phyloP scores from a whole-genome alignment of 2,329 filamentous ascomycete species.

The Aureobasidium sp. region DNA sequence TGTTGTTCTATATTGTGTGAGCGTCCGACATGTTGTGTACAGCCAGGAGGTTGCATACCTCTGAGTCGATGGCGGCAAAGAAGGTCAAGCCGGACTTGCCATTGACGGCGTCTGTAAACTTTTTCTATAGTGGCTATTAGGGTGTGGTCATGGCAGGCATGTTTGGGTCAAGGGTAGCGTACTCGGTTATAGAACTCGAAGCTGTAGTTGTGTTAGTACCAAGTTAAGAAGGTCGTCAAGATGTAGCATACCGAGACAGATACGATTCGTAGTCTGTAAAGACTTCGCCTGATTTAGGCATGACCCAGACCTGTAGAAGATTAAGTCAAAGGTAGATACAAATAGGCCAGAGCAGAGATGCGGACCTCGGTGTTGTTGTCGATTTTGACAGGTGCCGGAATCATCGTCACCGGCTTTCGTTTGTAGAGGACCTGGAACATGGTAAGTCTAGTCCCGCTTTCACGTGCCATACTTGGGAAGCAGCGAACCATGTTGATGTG shows the following conservation, averaged over 20 bases:
- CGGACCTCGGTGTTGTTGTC: constrained; percentile 79
- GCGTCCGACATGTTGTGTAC: constrained; percentile 9
- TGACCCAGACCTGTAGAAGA: constrained; percentile 71
- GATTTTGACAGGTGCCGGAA: constrained; percentile 63
- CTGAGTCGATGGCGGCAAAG: constrained; percentile 67
- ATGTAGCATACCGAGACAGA: constrained; percentile 60
- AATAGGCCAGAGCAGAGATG: not conserved
- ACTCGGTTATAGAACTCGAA: constrained; percentile 94
- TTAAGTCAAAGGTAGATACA: not conserved
- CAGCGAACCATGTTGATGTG: constrained; percentile 16
- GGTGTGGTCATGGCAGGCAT: constrained; percentile 11
- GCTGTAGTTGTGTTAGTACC: constrained; percentile 40
- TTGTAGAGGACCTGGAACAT: constrained; percentile 77
- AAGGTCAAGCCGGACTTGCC: constrained; percentile 87
- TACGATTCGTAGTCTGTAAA: constrained; percentile 87
- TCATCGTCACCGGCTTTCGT: constrained; percentile 83
- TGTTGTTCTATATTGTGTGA: constrained; percentile 41
- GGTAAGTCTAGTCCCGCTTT: constrained; percentile 3
- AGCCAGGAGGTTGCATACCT: constrained; percentile 25
- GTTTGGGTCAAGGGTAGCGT: constrained; percentile 27
- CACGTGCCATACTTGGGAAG: not conserved
- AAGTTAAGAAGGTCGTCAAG: not conserved
- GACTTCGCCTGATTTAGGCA: constrained; percentile 81
- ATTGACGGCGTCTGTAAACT: constrained; percentile 93
- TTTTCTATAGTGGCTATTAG: constrained; percentile 50